phyloP scores from a whole-genome alignment of 2,329 filamentous ascomycete genomes.

The Juglanconis juglandina region DNA sequence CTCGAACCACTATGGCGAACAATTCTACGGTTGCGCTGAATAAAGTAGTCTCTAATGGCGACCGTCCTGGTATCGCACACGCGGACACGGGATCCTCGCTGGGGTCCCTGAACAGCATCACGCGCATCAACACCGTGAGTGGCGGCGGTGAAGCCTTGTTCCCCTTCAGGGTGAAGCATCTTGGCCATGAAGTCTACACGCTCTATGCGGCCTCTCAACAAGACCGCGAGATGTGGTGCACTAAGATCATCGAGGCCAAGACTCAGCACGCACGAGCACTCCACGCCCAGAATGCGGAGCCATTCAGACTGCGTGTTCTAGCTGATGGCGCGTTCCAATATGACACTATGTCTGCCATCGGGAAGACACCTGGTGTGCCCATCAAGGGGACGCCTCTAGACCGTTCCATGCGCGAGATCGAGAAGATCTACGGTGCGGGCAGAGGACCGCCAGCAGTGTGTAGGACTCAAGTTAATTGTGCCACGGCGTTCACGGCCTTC shows the following conservation, averaged over 20 bases:
- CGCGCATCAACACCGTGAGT: conserved; percentile 38
- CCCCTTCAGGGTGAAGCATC: conserved; percentile 92
- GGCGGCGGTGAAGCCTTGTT: conserved; percentile 80
- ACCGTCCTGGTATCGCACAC: conserved; percentile 62
- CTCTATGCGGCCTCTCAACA: conserved; percentile 77
- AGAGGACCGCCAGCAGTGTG: conserved; percentile 75
- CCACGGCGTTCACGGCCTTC: conserved; percentile 80
- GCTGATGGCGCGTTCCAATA: conserved; percentile 89
- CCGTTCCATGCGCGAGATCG: conserved; percentile 83
- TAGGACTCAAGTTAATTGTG: conserved; percentile 84
- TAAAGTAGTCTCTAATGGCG: conserved; percentile 51
- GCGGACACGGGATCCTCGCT: conserved; percentile 65
- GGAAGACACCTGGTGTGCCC: conserved; percentile 63
- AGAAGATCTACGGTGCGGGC: conserved; percentile 68
- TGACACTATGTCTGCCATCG: conserved; percentile 57
- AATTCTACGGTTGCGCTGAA: conserved; percentile 54
- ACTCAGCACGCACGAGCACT: conserved; percentile 86
- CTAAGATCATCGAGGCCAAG: conserved; percentile 91
- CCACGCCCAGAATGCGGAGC: conserved; percentile 89
- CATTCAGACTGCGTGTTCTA: conserved; percentile 86
- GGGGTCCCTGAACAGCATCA: conserved; percentile 41
- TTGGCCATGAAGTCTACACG: conserved; percentile 90
- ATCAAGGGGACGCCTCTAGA: conserved; percentile 91
- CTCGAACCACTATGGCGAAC: conserved; percentile 56
- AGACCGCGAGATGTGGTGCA: conserved; percentile 83